Evolutionary conservation across 2,329 filamentous ascomycete species (phyloP).

Genomic region (Lachnum nothofagi): DNA sequence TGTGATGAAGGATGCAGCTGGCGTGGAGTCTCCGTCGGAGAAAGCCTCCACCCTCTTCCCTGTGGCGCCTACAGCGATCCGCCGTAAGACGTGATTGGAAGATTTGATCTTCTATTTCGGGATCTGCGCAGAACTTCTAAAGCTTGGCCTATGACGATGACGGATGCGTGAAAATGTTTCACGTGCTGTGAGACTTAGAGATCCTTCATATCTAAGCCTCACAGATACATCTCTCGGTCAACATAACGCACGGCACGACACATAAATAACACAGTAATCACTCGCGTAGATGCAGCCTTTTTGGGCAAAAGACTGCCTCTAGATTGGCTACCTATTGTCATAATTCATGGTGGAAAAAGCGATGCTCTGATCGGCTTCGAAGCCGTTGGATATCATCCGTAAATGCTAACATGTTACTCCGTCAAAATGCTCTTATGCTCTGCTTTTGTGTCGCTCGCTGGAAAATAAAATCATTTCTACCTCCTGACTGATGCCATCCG

Average conservation of each 20-base stretch:
- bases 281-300: not conserved
- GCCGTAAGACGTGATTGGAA: not conserved
- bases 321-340: not conserved
- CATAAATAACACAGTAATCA: not conserved
- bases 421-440: not conserved
- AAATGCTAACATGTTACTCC: constrained; percentile 3
- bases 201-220: not conserved
- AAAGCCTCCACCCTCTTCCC: not conserved
- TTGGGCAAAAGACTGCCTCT: not conserved
- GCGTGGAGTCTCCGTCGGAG: too few relatives aligned
- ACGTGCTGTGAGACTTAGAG: not conserved
- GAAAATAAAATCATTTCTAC: constrained; percentile 13
- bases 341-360: not conserved
- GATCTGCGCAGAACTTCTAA: not conserved
- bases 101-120: constrained; percentile 1
- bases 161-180: not conserved
- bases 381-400: constrained; percentile 4
- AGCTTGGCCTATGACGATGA: constrained; percentile 1
- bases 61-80: not conserved
- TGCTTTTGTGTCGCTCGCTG: not conserved
- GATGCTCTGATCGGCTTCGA: not conserved
- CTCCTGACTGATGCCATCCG: constrained; percentile 33
- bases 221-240: not conserved
- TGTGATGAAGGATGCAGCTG: not conserved
- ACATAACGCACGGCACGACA: too few relatives aligned